These are phyloP conservation scores for Aspergillus pseudoglaucus DNA, from an alignment of 2,329 filamentous ascomycete genomes.

Conservation along the genomic window DNA sequence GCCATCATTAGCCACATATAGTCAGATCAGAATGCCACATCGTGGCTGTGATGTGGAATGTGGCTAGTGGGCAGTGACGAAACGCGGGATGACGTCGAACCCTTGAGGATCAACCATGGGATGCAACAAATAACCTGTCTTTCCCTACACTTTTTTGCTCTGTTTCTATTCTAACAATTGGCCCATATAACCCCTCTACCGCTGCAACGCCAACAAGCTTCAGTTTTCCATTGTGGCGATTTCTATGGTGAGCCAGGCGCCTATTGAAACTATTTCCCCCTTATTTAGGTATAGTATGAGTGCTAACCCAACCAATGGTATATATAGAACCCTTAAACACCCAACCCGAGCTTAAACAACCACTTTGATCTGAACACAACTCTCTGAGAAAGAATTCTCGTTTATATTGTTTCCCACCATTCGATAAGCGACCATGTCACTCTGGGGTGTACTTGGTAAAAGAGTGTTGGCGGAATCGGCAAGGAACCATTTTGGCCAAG, in stretches of 20 bases:
- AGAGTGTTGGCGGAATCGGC: constrained; percentile 32
- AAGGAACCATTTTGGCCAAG: constrained; percentile 37
- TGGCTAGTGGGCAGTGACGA: constrained; percentile 3
- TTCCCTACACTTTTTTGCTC: background rate
- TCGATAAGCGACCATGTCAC: constrained; percentile 18
- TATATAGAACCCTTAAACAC: too few species aligned
- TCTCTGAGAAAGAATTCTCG: background rate
- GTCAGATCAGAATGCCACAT: constrained; percentile 4
- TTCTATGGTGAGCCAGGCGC: background rate
- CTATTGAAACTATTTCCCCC: background rate
- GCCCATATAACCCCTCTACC: background rate
- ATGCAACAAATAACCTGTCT: background rate
- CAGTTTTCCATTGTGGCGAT: background rate
- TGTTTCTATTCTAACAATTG: background rate
- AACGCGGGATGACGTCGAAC: constrained; percentile 17
- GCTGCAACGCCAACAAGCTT: background rate
- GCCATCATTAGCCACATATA: background rate
- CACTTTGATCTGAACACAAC: too few species aligned
- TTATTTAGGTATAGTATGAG: background rate
- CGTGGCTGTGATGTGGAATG: constrained; percentile 3
- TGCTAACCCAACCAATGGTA: too few species aligned
- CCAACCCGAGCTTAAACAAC: too few species aligned
- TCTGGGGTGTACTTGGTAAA: constrained; percentile 24
- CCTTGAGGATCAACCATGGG: background rate
- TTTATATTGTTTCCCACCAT: background rate